Base-by-base conservation (phyloP, 805 yeast species). In the Wickerhamomyces canadensis region DNA sequence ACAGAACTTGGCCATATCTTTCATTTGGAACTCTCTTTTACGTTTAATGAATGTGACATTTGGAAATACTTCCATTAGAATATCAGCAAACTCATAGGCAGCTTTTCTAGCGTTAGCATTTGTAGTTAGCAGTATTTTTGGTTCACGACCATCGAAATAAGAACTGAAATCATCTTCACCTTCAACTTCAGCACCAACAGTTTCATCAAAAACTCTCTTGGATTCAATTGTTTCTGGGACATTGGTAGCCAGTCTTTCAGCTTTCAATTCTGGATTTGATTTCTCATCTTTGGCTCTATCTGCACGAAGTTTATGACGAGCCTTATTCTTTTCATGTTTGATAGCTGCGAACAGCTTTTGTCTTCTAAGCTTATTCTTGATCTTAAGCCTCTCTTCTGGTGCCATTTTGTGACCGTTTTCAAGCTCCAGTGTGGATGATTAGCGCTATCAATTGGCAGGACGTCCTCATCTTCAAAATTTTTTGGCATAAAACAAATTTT, bases 121-220 rank as follows among this genome's bases (percentile, higher is more conserved):
- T 7, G 98, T 93, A 7, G 98, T 93, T 37, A 93, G 65, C 38
- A 93, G 68, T 32, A 93, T 84, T 60, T 93, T 93, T 32, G 98
- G 98, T 23, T 45, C 52, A 36, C 52, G 52, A 19, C 55, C 56
- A 37, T 52, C 56, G 22, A 49, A 49, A 19, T 53, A 55, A 5
- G 54, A 44, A 19, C 49, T 46, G 42, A 53, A 50, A 42, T 48
- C 56, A 36, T 51, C 57, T 27, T 61, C 50, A 25, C 59, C 59
- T 35, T 47, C 57, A 9, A 46, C 51, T 21, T 51, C 57, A 2
- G 45, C 45, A 22, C 52, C 56, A 17, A 48, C 49, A 14, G 57
- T 42, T 36, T 48, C 51, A 45, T 48, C 57, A 38, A 30, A 56
- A 0, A 57, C 62, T 34, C 55, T 55, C 40, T 47, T 45, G 29